These are phyloP conservation scores for Flaveria linearis DNA, from an alignment of 129 eudicot species.

Conservation along the genomic window DNA sequence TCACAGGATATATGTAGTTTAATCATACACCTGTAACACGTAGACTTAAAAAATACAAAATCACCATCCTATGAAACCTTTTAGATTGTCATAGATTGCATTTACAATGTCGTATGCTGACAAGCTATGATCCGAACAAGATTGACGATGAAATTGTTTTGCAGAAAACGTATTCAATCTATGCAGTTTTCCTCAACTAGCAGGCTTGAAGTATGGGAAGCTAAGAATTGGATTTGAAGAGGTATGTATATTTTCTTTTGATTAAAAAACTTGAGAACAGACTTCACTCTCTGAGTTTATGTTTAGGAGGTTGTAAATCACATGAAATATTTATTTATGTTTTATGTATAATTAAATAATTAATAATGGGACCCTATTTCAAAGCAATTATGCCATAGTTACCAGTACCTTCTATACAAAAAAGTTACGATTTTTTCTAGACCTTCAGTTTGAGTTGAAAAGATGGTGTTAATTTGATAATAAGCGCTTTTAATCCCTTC, in stretches of 20 bases:
- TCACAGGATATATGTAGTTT: constrained; percentile 5
- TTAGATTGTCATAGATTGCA: constrained; percentile 6
- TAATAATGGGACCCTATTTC: neutral
- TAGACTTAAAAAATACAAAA: neutral
- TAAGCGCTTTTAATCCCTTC: neutral
- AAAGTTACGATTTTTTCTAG: neutral
- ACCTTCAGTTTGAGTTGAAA: neutral
- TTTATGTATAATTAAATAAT: neutral
- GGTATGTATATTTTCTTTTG: constrained; percentile 41
- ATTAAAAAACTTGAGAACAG: neutral
- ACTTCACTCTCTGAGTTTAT: neutral
- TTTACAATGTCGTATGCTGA: constrained; percentile 12
- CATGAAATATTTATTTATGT: neutral
- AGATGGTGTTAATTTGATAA: neutral
- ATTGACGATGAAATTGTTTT: constrained; percentile 28
- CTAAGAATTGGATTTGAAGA: constrained; percentile 81
- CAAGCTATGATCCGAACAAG: constrained; percentile 14
- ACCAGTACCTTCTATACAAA: neutral
- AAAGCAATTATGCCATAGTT: neutral
- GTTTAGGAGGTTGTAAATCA: neutral
- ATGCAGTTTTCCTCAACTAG: constrained; percentile 72
- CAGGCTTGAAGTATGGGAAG: constrained; percentile 64
- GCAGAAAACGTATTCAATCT: constrained; percentile 98
- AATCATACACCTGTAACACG: neutral
- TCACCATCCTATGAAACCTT: neutral